These are phyloP conservation scores for Piedraia hortae DNA, from an alignment of 2,329 filamentous ascomycete genomes.

Conservation along the genomic window DNA sequence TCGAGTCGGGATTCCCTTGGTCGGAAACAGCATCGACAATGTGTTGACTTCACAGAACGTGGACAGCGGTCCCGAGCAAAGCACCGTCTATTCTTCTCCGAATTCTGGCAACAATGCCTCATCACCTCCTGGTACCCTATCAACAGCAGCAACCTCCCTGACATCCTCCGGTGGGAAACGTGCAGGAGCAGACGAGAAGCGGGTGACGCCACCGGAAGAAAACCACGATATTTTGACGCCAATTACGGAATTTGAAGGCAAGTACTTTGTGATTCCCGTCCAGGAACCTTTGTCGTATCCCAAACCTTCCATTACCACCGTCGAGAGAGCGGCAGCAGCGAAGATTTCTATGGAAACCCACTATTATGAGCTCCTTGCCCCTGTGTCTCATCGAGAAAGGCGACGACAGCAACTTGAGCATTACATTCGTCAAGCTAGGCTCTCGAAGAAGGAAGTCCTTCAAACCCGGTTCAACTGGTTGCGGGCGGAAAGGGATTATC, in stretches of 20 bases:
- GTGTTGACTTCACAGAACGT: no score
- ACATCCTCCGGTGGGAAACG: conserved; percentile 7
- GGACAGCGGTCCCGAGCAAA: no score
- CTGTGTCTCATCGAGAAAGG: conserved; percentile 28
- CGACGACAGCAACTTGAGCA: conserved; percentile 35
- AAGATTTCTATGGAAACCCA: conserved; percentile 72
- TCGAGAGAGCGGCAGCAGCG: conserved; percentile 51
- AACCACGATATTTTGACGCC: conserved; percentile 8
- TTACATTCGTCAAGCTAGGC: conserved; percentile 30
- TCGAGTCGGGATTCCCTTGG: no score
- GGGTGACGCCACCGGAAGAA: conserved; percentile 7
- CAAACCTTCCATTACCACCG: conserved; percentile 26
- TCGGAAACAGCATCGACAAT: no score
- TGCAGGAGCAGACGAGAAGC: conserved; percentile 6
- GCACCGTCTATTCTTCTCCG: no score
- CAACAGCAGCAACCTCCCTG: conserved; percentile 12
- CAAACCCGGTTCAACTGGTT: conserved; percentile 31
- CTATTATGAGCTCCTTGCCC: conserved; percentile 40
- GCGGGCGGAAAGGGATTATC: conserved; percentile 40
- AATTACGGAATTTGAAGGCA: conserved; percentile 10
- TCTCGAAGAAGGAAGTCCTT: conserved; percentile 26
- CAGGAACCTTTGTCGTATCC: conserved; percentile 7
- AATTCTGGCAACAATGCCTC: no score
- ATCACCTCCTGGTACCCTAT: conserved; percentile 6
- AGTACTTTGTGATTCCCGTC: conserved; percentile 9